Evolutionary conservation across 2,329 filamentous ascomycete genomes (phyloP).

Genomic region (Curvularia sp.): DNA sequence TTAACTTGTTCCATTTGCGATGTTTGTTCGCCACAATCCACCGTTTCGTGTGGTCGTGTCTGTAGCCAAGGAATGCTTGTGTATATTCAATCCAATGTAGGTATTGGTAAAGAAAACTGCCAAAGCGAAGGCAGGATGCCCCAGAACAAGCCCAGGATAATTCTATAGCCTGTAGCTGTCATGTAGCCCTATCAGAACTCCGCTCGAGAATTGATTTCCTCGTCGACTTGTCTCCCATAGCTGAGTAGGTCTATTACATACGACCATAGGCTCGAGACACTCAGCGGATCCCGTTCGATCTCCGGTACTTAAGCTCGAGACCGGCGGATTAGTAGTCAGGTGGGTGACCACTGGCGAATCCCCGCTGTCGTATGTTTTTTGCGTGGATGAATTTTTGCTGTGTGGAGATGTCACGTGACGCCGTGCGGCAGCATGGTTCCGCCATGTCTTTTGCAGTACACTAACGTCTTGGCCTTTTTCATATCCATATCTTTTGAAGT

Average conservation of each 20-base stretch:
- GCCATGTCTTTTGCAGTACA: too few species aligned
- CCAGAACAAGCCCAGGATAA: too few species aligned
- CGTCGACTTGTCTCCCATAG: not conserved
- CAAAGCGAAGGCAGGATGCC: too few species aligned
- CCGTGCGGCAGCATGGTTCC: not conserved
- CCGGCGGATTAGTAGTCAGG: too few species aligned
- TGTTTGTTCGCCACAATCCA: too few species aligned
- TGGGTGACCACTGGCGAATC: not conserved
- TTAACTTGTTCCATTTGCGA: too few species aligned
- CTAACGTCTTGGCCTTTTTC: not conserved
- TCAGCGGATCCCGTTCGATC: not conserved
- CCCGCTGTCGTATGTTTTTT: not conserved
- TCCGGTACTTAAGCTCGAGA: not conserved
- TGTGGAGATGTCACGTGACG: not conserved
- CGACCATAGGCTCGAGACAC: not conserved
- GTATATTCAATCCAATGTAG: too few species aligned
- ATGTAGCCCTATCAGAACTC: too few species aligned
- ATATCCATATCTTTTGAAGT: not conserved
- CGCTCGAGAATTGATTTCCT: not conserved
- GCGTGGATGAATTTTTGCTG: not conserved
- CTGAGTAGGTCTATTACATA: not conserved
- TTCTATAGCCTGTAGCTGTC: not conserved
- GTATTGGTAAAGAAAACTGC: too few species aligned
- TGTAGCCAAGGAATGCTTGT: too few species aligned
- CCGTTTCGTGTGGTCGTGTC: too few species aligned